A percentile compares a stretch with the other conserved stretches of the same genome.
Evolutionary conservation across 352 stramenopile genomes (phyloP).

Genomic region (Phytophthora uliginosa): DNA sequence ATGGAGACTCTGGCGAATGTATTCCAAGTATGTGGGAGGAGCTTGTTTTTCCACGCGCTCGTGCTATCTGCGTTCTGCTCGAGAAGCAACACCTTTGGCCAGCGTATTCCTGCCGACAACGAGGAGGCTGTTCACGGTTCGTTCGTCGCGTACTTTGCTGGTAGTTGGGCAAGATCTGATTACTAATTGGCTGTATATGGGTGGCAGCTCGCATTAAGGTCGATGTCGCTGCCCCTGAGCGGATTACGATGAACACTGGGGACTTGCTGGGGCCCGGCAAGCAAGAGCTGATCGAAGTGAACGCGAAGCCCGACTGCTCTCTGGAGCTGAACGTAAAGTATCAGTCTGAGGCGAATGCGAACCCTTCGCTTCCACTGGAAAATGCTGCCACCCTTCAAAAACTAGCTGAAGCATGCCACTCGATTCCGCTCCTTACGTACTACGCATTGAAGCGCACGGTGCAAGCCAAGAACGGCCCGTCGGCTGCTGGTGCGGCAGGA

Average conservation of each 20-base stretch:
- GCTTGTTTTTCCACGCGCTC: conserved; percentile 89
- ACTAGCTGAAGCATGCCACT: conserved; percentile 68
- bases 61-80: conserved; percentile 81
- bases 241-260: conserved; percentile 84
- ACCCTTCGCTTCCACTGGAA: conserved; percentile 41
- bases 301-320: conserved; percentile 68
- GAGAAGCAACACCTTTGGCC: conserved; percentile 78
- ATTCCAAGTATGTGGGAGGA: conserved; percentile 86
- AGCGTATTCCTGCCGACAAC: conserved; percentile 65
- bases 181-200: not conserved
- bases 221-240: conserved; percentile 79
- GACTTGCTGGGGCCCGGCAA: conserved; percentile 63
- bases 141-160: not conserved
- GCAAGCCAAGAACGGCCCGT: conserved; percentile 52
- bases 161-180: not conserved
- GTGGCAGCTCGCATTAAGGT: conserved; percentile 79
- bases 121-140: conserved; percentile 76
- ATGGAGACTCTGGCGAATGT: conserved; percentile 67
- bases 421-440: conserved; percentile 83
- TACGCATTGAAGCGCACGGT: conserved; percentile 73
- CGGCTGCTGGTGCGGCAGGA: conserved; percentile 14
- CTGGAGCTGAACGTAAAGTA: conserved; percentile 76
- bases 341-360: conserved; percentile 43
- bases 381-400: conserved; percentile 61
- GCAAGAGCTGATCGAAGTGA: conserved; percentile 79